Percentiles rank a stretch among this genome's conserved stretches.
Evolutionary conservation across 2,329 filamentous ascomycete species (phyloP).

Genomic region (Helicocarpus griseus): DNA sequence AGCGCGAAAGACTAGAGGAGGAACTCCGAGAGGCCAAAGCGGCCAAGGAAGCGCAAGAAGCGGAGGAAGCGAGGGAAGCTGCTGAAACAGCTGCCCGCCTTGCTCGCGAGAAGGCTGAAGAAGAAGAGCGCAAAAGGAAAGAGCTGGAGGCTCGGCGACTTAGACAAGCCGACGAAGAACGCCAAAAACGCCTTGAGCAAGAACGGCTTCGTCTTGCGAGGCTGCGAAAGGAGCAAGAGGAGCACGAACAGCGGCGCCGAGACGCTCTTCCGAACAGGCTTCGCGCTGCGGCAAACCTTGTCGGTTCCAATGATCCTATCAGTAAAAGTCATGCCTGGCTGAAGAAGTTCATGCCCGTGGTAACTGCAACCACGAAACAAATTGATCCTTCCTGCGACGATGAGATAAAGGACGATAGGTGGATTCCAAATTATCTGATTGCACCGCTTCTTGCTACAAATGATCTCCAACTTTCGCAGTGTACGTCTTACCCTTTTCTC

Average conservation of each 20-base stretch:
- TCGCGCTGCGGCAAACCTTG: constrained; percentile 34
- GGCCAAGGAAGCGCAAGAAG: constrained; percentile 19
- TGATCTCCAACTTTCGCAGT: constrained; percentile 40
- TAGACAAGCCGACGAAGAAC: constrained; percentile 39
- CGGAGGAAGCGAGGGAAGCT: constrained; percentile 16
- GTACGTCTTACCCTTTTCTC: constrained; percentile 15
- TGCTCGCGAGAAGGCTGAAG: constrained; percentile 32
- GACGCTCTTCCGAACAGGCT: constrained; percentile 38
- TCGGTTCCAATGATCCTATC: constrained; percentile 33
- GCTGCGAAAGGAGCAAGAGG: constrained; percentile 34
- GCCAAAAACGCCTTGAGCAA: constrained; percentile 32
- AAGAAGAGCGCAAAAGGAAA: constrained; percentile 25
- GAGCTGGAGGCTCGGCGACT: constrained; percentile 33
- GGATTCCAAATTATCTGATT: constrained; percentile 41
- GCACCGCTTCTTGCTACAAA: constrained; percentile 40
- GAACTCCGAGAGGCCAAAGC: constrained; percentile 14
- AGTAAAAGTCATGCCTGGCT: constrained; percentile 36
- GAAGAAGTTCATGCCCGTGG: constrained; percentile 37
- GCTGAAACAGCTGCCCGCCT: constrained; percentile 25
- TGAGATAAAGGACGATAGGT: constrained; percentile 34
- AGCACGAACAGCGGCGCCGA: constrained; percentile 36
- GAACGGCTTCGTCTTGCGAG: constrained; percentile 34
- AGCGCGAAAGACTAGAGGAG: constrained; percentile 11
- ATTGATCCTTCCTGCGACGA: constrained; percentile 30
- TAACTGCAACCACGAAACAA: constrained; percentile 34